Evolutionary conservation across 2,329 filamentous ascomycete genomes (phyloP).

Genomic region (Botrytis sinoallii): DNA sequence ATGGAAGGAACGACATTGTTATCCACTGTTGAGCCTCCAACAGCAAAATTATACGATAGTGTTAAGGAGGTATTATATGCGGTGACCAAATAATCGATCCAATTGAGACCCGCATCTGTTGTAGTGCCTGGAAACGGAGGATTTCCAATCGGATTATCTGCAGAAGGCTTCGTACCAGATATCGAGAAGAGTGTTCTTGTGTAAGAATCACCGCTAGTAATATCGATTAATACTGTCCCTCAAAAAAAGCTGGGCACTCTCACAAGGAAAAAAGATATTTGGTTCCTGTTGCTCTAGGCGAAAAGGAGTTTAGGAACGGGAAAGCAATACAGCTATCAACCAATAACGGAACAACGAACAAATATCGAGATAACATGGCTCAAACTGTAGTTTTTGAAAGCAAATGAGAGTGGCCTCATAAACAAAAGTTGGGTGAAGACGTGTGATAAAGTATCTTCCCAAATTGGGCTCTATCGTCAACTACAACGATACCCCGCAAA

Average conservation of each 20-base stretch:
- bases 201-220: conserved; percentile 7
- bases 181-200: conserved; percentile 12
- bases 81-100: conserved; percentile 5
- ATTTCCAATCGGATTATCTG: conserved; percentile 10
- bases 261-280: conserved; percentile 7
- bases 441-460: neutral
- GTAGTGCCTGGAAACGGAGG: conserved; percentile 8
- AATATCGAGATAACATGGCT: neutral
- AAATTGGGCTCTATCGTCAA: neutral
- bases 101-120: conserved; percentile 6
- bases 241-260: neutral
- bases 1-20: neutral
- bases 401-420: neutral
- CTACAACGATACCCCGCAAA: neutral
- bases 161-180: neutral
- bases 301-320: neutral
- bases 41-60: conserved; percentile 7
- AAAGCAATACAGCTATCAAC: neutral
- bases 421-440: neutral
- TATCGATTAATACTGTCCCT: neutral
- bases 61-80: conserved; percentile 2
- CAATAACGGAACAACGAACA: neutral
- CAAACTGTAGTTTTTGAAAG: neutral
- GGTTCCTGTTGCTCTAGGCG: neutral
- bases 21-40: neutral